phyloP scores from a whole-genome alignment of 495 filamentous ascomycete genomes.

The Sordaria brevicollis region DNA sequence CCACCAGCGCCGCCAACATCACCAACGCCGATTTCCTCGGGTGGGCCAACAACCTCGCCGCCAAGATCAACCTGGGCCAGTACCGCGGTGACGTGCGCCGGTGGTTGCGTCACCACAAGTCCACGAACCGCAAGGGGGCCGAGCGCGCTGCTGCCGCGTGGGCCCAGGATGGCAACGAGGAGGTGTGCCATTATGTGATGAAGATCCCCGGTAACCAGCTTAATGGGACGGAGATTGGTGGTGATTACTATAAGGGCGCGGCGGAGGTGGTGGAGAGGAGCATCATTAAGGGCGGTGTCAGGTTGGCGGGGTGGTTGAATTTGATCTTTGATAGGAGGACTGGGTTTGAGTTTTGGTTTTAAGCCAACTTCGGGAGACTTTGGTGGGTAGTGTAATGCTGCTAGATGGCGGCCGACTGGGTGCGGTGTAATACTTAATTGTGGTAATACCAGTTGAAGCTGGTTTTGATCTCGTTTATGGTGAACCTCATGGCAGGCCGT shows the following conservation, averaged over 20 bases:
- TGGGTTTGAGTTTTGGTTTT: background rate
- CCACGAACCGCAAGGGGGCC: constrained; percentile 28
- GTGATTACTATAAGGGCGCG: constrained; percentile 41
- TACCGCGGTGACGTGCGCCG: constrained; percentile 33
- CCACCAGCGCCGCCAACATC: constrained; percentile 30
- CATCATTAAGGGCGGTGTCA: constrained; percentile 53
- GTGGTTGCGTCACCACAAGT: constrained; percentile 33
- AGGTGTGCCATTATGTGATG: constrained; percentile 46
- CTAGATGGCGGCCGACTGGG: background rate
- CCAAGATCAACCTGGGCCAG: constrained; percentile 35
- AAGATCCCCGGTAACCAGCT: constrained; percentile 36
- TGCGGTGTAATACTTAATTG: background rate
- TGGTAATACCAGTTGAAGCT: background rate
- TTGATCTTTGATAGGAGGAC: background rate
- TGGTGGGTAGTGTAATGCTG: background rate
- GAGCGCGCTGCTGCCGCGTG: constrained; percentile 34
- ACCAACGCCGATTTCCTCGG: constrained; percentile 17
- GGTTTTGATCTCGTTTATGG: background rate
- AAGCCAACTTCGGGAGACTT: background rate
- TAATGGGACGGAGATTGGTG: constrained; percentile 37
- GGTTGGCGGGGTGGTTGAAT: constrained; percentile 29
- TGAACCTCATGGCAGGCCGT: background rate
- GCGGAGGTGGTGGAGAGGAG: constrained; percentile 47
- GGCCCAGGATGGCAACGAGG: constrained; percentile 48
- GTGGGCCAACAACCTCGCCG: constrained; percentile 27